phyloP scores from a whole-genome alignment of 176 grass and related monocot species.

The Oryza glumipatula region DNA sequence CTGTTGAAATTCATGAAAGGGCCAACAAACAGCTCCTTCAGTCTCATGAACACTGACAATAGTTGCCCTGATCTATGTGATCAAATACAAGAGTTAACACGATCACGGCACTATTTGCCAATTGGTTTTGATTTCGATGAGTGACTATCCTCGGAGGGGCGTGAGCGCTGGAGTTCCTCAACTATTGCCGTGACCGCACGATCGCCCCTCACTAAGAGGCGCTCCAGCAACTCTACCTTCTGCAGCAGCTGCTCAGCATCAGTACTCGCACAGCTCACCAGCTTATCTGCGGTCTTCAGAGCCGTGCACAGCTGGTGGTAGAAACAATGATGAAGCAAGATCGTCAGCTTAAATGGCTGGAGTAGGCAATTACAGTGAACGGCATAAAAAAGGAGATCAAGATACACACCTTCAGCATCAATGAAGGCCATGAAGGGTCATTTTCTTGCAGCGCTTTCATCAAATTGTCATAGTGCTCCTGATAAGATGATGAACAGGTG shows the following conservation, averaged over 20 bases:
- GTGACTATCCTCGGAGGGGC: not conserved
- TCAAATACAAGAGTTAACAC: constrained; percentile 9
- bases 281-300: constrained; percentile 50
- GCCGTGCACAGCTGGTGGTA: constrained; percentile 31
- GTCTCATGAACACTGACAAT: not conserved
- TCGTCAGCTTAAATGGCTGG: not conserved
- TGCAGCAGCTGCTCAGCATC: constrained; percentile 29
- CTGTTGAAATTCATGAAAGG: not conserved
- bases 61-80: not conserved
- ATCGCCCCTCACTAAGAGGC: constrained; percentile 35
- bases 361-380: not conserved
- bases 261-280: constrained; percentile 23
- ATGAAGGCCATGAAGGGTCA: constrained; percentile 50
- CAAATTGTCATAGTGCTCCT: constrained; percentile 56
- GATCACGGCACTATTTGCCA: constrained; percentile 37
- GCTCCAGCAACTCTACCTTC: constrained; percentile 41
- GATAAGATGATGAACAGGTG: not conserved
- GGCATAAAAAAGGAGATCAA: not conserved
- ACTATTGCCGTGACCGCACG: not conserved
- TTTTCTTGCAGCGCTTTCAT: constrained; percentile 50
- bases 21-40: not conserved
- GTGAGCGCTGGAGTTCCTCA: constrained; percentile 21
- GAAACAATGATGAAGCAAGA: not conserved
- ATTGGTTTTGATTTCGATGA: not conserved
- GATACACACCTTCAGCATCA: constrained; percentile 50